Base-by-base conservation (phyloP, 768 basidiomycete species). In the Psilocybe azurescens region DNA sequence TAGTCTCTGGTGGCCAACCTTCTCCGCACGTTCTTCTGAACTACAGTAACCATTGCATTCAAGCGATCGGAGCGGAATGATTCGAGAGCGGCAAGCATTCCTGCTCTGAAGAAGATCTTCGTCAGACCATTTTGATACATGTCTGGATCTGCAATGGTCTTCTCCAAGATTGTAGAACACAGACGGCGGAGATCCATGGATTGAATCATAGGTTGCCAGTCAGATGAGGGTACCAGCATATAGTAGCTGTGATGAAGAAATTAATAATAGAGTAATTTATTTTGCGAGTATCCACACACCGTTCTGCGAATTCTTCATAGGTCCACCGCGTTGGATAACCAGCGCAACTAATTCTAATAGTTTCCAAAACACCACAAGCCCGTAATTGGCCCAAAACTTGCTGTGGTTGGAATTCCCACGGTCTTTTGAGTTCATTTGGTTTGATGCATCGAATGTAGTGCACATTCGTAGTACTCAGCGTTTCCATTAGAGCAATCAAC, bases 371-470 rank as follows among this genome's bases (percentile, higher is more conserved):
- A 88, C 97, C 97, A 76, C 97, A 99, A 59, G 97, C 97, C 51
- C 97, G 87, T 30, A 99, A 79, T 74, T 99, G 97, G 18, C 94
- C 89, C 48, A 99, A 78, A 14, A 99, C 97, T 73, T 99, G 95
- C 68, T 96, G 94, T 33, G 96, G 94, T 30, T 91, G 88, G 71
- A 98, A 96, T 72, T 95, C 94, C 97, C 97, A 99, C 39, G 97
- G 95, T 56, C 84, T 88, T 80, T 99, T 99, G 65, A 86, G 84
- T 71, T 99, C 97, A 73, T 99, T 99, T 2, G 97, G 97, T 75
- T 99, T 99, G 81, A 99, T 99, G 75, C 97, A 99, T 51, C 97
- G 89, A 71, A 99, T 99, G 72, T 99, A 99, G 72, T 99, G 97
- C 0, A 98, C 97, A 70, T 99, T 98, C 11, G 97, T 99, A 61